Base-by-base conservation (phyloP, 1,284 basidiomycete species). In the Pseudozyma tsukubaensis region DNA sequence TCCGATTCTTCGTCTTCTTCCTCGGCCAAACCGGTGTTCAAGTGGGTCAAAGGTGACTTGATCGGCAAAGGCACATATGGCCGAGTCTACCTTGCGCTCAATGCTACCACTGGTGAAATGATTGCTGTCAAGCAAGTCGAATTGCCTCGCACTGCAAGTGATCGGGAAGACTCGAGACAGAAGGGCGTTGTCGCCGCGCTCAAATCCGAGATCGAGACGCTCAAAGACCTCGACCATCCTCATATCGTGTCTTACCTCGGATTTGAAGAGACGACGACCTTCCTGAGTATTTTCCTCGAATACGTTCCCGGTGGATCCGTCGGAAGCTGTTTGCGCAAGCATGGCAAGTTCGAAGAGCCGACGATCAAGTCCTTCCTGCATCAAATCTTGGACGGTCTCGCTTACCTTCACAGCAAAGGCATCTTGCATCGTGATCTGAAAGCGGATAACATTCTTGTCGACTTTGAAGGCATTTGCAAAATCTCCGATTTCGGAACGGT, bases 101-200 rank as follows among this genome's bases (percentile, higher is more conserved):
- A 99, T 85, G 94, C 93, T n/a, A 96, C 94, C 1, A 97, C 95
- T 0, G 96, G 96, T 60, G 96, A 99, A 85, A 96, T 98, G 92
- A 95, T 99, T 78, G 97, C 97, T 8, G 97, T 99, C 76, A 99
- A 99, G 86, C 97, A 99, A 86, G 97, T 99, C 51, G 96, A 98
- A 85, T 89, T 96, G 62, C 95, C 96, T 1, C 90, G 90, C 52
- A 96, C 94, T 1, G 90, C 91, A 13, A 92, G 91, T 78, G 96
- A 99, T 86, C 92, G 91, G 83, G 91, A 91, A 78, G 94, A 98
- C 83, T 88, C 89, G 24, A 89, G 94, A 14, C 95, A 97, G 82
- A 87, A 90, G 57, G 89, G 89, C 40, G 91, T 96, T 65, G 92
- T 99, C 56, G 92, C 95, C 71, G 94, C 95, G 0, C 87, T 99